These are phyloP conservation scores for Aureobasidium sp. DNA, from an alignment of 2,329 filamentous ascomycete genomes.

Conservation along the genomic window DNA sequence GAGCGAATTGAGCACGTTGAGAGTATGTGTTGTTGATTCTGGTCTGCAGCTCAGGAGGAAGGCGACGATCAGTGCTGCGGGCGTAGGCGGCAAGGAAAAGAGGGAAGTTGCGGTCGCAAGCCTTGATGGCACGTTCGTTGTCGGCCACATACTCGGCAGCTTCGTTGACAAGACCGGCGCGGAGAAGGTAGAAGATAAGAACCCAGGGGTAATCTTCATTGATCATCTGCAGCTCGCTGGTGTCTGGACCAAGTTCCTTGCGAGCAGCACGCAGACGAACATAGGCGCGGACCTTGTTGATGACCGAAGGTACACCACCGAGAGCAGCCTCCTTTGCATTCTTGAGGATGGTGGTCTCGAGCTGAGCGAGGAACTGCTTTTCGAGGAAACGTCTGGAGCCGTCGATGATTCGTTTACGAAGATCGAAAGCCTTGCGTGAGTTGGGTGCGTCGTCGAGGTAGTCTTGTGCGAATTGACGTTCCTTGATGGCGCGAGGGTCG, in stretches of 20 bases:
- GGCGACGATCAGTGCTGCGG: constrained; percentile 63
- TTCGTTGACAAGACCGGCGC: constrained; percentile 75
- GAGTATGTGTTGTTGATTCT: constrained; percentile 86
- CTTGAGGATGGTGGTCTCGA: constrained; percentile 70
- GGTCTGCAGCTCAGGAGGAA: constrained; percentile 72
- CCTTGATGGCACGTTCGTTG: constrained; percentile 73
- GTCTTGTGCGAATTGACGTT: constrained; percentile 65
- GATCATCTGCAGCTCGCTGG: constrained; percentile 69
- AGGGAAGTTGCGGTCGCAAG: constrained; percentile 82
- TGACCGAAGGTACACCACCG: constrained; percentile 76
- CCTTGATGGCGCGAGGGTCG: constrained; percentile 57
- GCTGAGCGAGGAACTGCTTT: constrained; percentile 66
- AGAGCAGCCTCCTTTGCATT: constrained; percentile 83
- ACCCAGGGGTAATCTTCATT: constrained; percentile 79
- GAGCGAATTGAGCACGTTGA: constrained; percentile 73
- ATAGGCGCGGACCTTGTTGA: constrained; percentile 88
- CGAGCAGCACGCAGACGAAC: constrained; percentile 71
- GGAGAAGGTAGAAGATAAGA: constrained; percentile 82
- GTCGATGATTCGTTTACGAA: constrained; percentile 71
- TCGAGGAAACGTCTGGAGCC: constrained; percentile 77
- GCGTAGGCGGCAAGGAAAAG: constrained; percentile 82
- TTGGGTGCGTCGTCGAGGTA: constrained; percentile 70
- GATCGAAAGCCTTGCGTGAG: constrained; percentile 53
- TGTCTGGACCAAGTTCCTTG: constrained; percentile 78
- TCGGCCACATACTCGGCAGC: constrained; percentile 78